Percentiles rank a stretch among this genome's conserved stretches.
These are phyloP conservation scores for Bassia scoparia DNA, from an alignment of 148 eudicot species.

Conservation along the genomic window DNA sequence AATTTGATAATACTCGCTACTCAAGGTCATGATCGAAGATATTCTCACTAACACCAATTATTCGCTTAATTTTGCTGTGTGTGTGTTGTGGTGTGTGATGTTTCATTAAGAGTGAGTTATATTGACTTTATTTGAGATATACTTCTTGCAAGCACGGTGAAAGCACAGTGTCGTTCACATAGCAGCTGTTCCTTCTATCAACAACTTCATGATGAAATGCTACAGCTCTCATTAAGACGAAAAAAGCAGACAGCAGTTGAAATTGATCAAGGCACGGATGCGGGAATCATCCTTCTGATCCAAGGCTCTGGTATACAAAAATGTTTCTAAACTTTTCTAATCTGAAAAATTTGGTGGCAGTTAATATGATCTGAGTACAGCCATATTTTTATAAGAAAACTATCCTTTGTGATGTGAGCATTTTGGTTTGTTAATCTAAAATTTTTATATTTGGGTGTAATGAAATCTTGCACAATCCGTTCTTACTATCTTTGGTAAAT, in stretches of 20 bases:
- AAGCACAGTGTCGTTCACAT: too few species aligned
- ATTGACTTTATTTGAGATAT: too few species aligned
- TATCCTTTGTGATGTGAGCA: not conserved
- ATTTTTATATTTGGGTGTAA: too few species aligned
- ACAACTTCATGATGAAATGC: not conserved
- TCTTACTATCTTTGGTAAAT: too few species aligned
- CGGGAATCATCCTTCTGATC: slow-evolving; percentile 66
- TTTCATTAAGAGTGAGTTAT: too few species aligned
- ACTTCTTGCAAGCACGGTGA: too few species aligned
- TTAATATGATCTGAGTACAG: not conserved
- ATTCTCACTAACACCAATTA: not conserved
- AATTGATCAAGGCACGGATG: slow-evolving; percentile 63
- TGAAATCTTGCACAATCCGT: too few species aligned
- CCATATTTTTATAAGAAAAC: not conserved
- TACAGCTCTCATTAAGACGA: slow-evolving; percentile 64
- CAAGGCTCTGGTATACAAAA: slow-evolving; percentile 90
- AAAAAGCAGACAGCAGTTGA: slow-evolving; percentile 91
- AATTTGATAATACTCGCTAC: slow-evolving; percentile 78
- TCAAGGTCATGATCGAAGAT: slow-evolving; percentile 46
- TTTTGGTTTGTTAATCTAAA: too few species aligned
- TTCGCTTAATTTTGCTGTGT: not conserved
- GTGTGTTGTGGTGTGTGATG: too few species aligned
- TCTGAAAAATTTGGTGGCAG: not conserved
- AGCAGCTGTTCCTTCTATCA: not conserved
- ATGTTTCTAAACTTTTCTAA: slow-evolving; percentile 10